phyloP scores from a whole-genome alignment of 805 yeast species.

The Hanseniaspora opuntiae region DNA sequence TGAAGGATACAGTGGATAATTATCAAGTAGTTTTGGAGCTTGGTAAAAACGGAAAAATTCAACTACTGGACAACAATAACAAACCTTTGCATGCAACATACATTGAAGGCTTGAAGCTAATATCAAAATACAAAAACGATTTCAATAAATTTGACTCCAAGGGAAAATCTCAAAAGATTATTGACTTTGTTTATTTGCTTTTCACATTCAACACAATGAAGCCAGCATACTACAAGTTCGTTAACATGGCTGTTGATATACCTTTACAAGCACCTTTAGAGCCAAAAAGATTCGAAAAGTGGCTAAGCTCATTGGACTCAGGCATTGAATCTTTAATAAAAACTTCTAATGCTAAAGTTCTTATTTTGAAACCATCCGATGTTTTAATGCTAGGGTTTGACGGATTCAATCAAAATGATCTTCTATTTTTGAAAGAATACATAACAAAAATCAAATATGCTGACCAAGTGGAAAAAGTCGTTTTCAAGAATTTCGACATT shows the following conservation, averaged over 20 bases:
- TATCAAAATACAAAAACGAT: constrained; percentile 1
- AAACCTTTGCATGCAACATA: constrained; percentile 5
- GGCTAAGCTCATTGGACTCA: not conserved
- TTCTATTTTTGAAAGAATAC: constrained; percentile 17
- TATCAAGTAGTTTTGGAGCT: constrained; percentile 6
- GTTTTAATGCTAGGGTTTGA: constrained; percentile 21
- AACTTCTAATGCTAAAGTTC: not conserved
- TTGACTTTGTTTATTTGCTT: constrained; percentile 4
- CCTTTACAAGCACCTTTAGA: constrained; percentile 13
- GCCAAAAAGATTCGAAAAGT: not conserved
- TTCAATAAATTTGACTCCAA: constrained; percentile 1
- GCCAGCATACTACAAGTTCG: constrained; percentile 9
- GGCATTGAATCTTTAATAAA: not conserved
- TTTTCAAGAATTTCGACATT: constrained; percentile 7
- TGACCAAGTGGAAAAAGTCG: not conserved
- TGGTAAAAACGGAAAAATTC: not conserved
- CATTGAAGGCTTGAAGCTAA: constrained; percentile 7
- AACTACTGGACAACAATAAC: not conserved
- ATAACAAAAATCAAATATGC: constrained; percentile 2
- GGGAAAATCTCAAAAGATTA: constrained; percentile 6
- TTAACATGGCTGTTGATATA: constrained; percentile 2
- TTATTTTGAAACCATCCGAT: constrained; percentile 16
- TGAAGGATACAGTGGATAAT: not conserved
- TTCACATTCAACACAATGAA: constrained; percentile 9
- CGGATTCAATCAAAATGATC: constrained; percentile 25